These are phyloP conservation scores for Pelargonium nanum DNA, from an alignment of 345 rosid genomes.

Conservation along the genomic window DNA sequence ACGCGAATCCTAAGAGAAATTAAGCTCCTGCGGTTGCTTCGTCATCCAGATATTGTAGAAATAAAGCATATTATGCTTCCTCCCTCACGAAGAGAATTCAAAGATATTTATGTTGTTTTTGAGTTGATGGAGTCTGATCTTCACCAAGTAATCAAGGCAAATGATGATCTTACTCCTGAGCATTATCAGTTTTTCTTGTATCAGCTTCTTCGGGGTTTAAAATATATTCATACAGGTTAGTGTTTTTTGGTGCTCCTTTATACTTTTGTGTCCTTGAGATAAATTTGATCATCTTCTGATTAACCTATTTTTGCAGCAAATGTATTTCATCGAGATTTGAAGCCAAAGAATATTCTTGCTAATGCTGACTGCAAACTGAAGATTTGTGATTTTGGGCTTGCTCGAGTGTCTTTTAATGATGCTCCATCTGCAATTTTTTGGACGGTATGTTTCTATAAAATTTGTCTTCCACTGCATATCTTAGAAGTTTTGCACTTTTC, in stretches of 20 bases:
- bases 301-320: conserved; percentile 49
- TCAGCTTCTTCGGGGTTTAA: conserved; percentile 95
- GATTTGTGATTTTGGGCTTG: conserved; percentile 98
- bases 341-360: conserved; percentile 96
- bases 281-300: conserved; percentile 6
- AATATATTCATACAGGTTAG: conserved; percentile 83
- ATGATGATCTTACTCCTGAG: conserved; percentile 93
- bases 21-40: conserved; percentile 86
- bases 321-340: conserved; percentile 92
- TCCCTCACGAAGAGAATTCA: conserved; percentile 89
- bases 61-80: conserved; percentile 96
- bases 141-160: conserved; percentile 91
- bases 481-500: neutral
- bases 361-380: conserved; percentile 96
- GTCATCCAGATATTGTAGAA: conserved; percentile 90
- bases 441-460: conserved; percentile 55
- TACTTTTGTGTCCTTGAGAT: conserved; percentile 6
- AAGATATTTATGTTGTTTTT: conserved; percentile 90
- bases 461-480: no score
- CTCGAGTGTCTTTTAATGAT: conserved; percentile 90
- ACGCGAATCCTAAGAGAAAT: conserved; percentile 93
- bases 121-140: no score
- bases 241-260: conserved; percentile 7
- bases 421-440: conserved; percentile 95
- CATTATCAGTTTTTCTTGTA: conserved; percentile 93